Evolutionary conservation across 2,329 filamentous ascomycete genomes (phyloP).

Genomic region (Aspergillus pseudoviridinutans): DNA sequence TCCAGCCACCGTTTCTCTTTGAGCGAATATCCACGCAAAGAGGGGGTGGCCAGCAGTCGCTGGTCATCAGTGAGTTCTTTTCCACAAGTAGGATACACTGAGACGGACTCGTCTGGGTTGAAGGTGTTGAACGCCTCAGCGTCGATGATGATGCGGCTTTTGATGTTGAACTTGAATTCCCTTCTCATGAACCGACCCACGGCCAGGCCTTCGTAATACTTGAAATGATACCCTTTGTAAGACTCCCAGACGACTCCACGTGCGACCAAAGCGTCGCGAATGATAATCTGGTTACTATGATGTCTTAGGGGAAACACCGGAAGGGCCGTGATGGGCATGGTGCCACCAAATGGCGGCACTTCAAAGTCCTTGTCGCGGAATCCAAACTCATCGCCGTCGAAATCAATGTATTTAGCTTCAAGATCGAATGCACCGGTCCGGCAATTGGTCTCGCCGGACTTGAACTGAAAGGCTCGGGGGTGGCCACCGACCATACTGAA

Average conservation of each 20-base stretch:
- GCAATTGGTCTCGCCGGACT: background rate
- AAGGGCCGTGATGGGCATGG: slow-evolving; percentile 40
- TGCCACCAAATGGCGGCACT: slow-evolving; percentile 28
- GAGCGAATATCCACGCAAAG: slow-evolving; percentile 47
- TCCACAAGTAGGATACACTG: slow-evolving; percentile 8
- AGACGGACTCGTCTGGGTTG: slow-evolving; percentile 38
- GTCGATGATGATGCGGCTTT: slow-evolving; percentile 51
- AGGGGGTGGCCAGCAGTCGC: slow-evolving; percentile 39
- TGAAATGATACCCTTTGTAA: slow-evolving; percentile 49
- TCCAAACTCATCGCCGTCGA: slow-evolving; percentile 18
- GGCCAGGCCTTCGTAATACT: slow-evolving; percentile 46
- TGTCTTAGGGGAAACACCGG: slow-evolving; percentile 43
- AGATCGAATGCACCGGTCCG: slow-evolving; percentile 7
- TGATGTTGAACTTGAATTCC: slow-evolving; percentile 29
- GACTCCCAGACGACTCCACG: slow-evolving; percentile 46
- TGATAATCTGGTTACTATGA: slow-evolving; percentile 37
- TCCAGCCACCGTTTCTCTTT: slow-evolving; percentile 37
- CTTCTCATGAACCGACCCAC: slow-evolving; percentile 27
- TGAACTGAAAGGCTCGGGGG: slow-evolving; percentile 10
- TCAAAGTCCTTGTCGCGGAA: background rate
- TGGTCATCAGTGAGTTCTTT: slow-evolving; percentile 39
- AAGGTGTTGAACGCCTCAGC: slow-evolving; percentile 48
- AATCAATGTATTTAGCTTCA: slow-evolving; percentile 14
- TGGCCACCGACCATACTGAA: slow-evolving; percentile 5
- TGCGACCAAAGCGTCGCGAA: slow-evolving; percentile 40